Percentiles rank a stretch among this genome's conserved stretches.
phyloP scores from a whole-genome alignment of 768 basidiomycete species.

The Naematelia aurantialba region DNA sequence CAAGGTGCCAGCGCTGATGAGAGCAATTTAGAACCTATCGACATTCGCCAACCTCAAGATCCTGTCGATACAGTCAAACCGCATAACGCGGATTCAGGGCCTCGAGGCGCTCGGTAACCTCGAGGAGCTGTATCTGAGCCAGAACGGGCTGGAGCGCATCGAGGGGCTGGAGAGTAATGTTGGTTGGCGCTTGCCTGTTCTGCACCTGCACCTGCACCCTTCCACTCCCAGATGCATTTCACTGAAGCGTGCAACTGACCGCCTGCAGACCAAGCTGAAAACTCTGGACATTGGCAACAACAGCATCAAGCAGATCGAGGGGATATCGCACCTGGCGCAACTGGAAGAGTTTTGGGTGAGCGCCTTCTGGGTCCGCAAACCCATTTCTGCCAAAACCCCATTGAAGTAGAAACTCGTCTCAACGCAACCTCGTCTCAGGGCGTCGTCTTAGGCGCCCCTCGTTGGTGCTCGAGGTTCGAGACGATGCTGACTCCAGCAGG shows the following conservation, averaged over 20 bases:
- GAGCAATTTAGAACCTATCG: conserved; percentile 60
- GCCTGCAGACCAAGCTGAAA: conserved; percentile 61
- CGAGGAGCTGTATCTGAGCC: conserved; percentile 87
- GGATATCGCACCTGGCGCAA: conserved; percentile 66
- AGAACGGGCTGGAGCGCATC: conserved; percentile 79
- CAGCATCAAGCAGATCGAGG: conserved; percentile 72
- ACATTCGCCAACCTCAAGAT: conserved; percentile 72
- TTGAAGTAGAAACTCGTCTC: too few species aligned
- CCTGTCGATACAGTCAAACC: conserved; percentile 80
- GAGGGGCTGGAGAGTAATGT: conserved; percentile 86
- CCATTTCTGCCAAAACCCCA: background rate
- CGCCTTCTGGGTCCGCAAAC: background rate
- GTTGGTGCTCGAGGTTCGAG: too few species aligned
- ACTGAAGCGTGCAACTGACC: background rate
- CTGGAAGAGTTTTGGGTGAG: conserved; percentile 95
- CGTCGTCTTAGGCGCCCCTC: too few species aligned
- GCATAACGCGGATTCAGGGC: conserved; percentile 81
- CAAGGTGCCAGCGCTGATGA: too few species aligned
- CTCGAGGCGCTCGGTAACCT: conserved; percentile 68
- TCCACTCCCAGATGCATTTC: too few species aligned
- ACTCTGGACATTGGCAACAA: conserved; percentile 88
- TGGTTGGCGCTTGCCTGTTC: too few species aligned
- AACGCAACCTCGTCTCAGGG: too few species aligned
- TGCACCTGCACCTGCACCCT: too few species aligned
- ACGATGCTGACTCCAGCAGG: too few species aligned